Conservation (phyloP, 1,284 basidiomycete genomes). For the Sporisorium scitamineum region DNA sequence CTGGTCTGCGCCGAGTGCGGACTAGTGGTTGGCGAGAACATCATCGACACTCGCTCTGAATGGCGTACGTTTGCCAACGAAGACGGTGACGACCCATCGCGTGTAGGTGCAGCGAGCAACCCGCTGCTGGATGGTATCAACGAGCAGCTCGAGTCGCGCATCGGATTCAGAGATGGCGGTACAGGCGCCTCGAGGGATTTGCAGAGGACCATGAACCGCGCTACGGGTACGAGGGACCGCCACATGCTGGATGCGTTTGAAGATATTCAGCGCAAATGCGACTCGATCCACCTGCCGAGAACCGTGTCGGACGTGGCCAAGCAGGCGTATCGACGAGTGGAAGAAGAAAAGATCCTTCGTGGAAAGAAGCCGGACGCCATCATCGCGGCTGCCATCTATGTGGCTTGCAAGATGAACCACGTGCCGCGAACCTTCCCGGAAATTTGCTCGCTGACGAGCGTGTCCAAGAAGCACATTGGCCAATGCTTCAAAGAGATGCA, state of each 20-base stretch:
- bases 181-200: conserved; percentile 91
- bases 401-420: conserved; percentile 92
- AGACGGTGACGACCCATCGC: conserved; percentile 94
- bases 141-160: conserved; percentile 92
- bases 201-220: conserved; percentile 85
- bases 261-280: conserved; percentile 91
- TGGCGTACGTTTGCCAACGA: conserved; percentile 99
- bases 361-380: conserved; percentile 92
- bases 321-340: conserved; percentile 94
- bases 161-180: conserved; percentile 93
- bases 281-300: conserved; percentile 93
- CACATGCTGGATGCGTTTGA: conserved; percentile 88
- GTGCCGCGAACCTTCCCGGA: conserved; percentile 95
- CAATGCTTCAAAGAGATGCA: conserved; percentile 94
- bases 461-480: conserved; percentile 93
- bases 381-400: conserved; percentile 97
- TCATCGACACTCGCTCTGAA: conserved; percentile 98
- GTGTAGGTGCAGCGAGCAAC: conserved; percentile 96
- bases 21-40: conserved; percentile 91
- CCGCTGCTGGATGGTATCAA: conserved; percentile 89
- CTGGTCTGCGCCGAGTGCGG: conserved; percentile 97
- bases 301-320: conserved; percentile 95
- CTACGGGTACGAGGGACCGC: conserved; percentile 79
- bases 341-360: conserved; percentile 91
- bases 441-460: conserved; percentile 90